A percentile compares a stretch with the other conserved stretches of the same genome.
Evolutionary conservation across 257 asterid species (phyloP).

Genomic region (Solanum peruvianum): DNA sequence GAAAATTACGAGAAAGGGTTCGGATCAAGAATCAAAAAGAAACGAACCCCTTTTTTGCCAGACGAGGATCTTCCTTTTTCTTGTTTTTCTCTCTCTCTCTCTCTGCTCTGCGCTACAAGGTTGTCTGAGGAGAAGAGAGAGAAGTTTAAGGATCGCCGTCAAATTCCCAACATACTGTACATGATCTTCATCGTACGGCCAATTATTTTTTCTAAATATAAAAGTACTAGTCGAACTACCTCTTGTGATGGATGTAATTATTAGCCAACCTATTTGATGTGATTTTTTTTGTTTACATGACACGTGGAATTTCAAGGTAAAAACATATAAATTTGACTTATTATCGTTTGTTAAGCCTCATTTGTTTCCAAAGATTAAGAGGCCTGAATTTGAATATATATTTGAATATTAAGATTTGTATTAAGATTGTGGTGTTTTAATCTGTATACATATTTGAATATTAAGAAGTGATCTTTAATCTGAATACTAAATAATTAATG

Average conservation of each 20-base stretch:
- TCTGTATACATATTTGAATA: too few relatives aligned
- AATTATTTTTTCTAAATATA: background rate
- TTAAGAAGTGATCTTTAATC: too few relatives aligned
- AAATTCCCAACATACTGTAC: slow-evolving; percentile 9
- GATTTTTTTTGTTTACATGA: background rate
- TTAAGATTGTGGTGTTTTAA: too few relatives aligned
- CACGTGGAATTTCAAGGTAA: background rate
- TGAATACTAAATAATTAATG: too few relatives aligned
- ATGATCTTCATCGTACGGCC: slow-evolving; percentile 31
- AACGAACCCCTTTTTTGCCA: background rate
- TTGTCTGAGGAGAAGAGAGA: slow-evolving; percentile 19
- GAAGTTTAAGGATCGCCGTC: slow-evolving; percentile 33
- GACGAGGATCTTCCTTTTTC: slow-evolving; percentile 7
- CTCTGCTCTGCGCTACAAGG: background rate
- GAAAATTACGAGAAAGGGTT: background rate
- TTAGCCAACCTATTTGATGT: background rate
- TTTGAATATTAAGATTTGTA: too few relatives aligned
- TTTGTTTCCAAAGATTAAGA: too few relatives aligned
- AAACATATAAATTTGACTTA: too few relatives aligned
- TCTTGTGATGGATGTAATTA: background rate
- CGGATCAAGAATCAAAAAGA: background rate
- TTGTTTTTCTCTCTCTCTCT: background rate
- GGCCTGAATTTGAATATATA: too few relatives aligned
- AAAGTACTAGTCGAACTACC: background rate
- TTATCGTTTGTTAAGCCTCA: too few relatives aligned